A percentile compares a stretch with the other conserved stretches of the same genome.
Conservation (phyloP, 2,329 filamentous ascomycete genomes). For the Zymoseptoria pseudotritici region DNA sequence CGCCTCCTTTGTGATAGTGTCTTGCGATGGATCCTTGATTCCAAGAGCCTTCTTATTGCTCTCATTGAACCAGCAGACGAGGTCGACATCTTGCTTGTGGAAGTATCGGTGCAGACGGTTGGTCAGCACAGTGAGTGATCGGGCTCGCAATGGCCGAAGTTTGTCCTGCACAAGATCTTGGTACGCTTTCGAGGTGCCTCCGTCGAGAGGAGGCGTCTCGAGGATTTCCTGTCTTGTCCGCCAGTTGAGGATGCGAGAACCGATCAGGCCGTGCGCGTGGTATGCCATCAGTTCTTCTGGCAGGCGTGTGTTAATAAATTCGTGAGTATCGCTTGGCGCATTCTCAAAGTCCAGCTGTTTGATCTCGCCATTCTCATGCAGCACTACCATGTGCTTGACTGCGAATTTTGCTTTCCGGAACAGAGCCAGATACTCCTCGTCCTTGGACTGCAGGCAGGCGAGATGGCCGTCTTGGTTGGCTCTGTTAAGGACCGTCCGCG, state of each 20-base stretch:
- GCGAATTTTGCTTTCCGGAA: conserved; percentile 81
- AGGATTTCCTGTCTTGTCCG: conserved; percentile 72
- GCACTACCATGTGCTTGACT: conserved; percentile 79
- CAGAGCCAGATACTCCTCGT: conserved; percentile 77
- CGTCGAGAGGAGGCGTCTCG: conserved; percentile 77
- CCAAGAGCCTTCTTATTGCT: conserved; percentile 48
- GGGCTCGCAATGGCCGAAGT: conserved; percentile 66
- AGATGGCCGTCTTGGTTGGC: conserved; percentile 61
- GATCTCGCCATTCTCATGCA: conserved; percentile 69
- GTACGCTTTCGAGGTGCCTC: conserved; percentile 72
- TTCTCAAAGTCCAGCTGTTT: conserved; percentile 64
- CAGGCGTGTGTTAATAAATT: conserved; percentile 82
- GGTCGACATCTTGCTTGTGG: conserved; percentile 66
- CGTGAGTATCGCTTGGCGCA: conserved; percentile 75
- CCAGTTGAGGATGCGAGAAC: conserved; percentile 71
- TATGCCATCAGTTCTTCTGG: conserved; percentile 89
- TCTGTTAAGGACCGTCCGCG: conserved; percentile 65
- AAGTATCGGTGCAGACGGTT: conserved; percentile 77
- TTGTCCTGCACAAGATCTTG: conserved; percentile 67
- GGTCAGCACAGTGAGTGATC: conserved; percentile 69
- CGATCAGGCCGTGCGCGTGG: conserved; percentile 72
- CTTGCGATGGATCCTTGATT: conserved; percentile 17
- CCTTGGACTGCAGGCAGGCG: conserved; percentile 68
- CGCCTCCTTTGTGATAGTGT: conserved; percentile 22
- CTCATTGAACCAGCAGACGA: conserved; percentile 78